Conservation (phyloP, 1,284 basidiomycete genomes). For the Sanghuangporus sanghuang region DNA sequence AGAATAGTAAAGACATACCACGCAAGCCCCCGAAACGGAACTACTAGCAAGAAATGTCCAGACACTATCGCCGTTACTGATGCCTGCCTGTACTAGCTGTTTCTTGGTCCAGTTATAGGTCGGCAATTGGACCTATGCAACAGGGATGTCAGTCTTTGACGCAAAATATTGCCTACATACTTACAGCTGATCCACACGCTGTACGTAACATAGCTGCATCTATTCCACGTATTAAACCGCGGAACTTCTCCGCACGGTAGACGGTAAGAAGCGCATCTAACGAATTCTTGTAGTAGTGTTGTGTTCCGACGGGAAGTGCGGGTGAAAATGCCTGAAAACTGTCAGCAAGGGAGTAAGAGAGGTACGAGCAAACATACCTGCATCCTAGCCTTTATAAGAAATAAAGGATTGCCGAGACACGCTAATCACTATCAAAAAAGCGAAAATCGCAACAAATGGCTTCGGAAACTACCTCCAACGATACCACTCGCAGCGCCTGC, state of each 20-base stretch:
- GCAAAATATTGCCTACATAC: slow-evolving; percentile 18
- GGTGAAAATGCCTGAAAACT: slow-evolving; percentile 82
- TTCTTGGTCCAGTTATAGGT: slow-evolving; percentile 93
- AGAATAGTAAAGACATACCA: slow-evolving; percentile 48
- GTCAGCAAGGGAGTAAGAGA: not conserved
- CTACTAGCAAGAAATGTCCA: slow-evolving; percentile 89
- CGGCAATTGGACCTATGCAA: slow-evolving; percentile 80
- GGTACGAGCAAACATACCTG: slow-evolving; percentile 50
- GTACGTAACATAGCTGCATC: slow-evolving; percentile 93
- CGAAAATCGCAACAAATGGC: slow-evolving; percentile 1
- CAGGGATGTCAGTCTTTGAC: not conserved
- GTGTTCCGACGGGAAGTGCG: slow-evolving; percentile 88
- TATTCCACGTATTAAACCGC: slow-evolving; percentile 85
- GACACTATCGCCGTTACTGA: slow-evolving; percentile 68
- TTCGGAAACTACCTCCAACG: slow-evolving; percentile 65
- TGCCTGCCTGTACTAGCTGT: slow-evolving; percentile 59
- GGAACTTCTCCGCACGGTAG: slow-evolving; percentile 68
- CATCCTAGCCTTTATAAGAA: slow-evolving; percentile 96
- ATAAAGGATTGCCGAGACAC: slow-evolving; percentile 88
- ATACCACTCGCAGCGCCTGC: slow-evolving; percentile 89
- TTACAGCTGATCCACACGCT: slow-evolving; percentile 86
- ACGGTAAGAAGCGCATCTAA: slow-evolving; percentile 82
- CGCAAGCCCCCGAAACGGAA: slow-evolving; percentile 86
- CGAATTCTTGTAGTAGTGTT: slow-evolving; percentile 86
- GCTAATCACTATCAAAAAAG: slow-evolving; percentile 39